Conservation (phyloP, 1,139 yeast species). For the Hanseniaspora sp. region DNA sequence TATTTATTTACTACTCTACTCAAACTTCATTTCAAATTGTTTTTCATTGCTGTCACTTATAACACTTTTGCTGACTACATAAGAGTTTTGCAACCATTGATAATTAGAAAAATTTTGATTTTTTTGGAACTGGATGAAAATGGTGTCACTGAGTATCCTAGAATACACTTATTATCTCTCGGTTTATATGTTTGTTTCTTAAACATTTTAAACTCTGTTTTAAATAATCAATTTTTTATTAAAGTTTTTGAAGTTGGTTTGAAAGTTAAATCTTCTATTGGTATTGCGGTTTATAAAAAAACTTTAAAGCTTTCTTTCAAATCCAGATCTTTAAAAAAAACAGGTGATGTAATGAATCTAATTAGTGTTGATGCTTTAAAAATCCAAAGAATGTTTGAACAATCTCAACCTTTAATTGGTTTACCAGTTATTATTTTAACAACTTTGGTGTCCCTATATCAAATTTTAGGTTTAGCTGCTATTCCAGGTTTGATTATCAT, state of each 20-base stretch:
- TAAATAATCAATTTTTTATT: constrained; percentile 44
- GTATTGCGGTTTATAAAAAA: constrained; percentile 44
- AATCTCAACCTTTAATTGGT: constrained; percentile 44
- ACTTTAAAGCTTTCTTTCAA: constrained; percentile 40
- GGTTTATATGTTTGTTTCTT: constrained; percentile 41
- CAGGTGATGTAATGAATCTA: constrained; percentile 49
- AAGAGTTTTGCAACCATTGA: constrained; percentile 47
- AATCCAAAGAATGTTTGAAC: constrained; percentile 43
- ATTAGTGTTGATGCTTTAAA: constrained; percentile 47
- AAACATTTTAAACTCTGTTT: constrained; percentile 37
- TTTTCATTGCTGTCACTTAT: constrained; percentile 35
- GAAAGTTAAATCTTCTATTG: constrained; percentile 42
- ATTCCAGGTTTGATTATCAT: constrained; percentile 47
- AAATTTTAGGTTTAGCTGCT: constrained; percentile 50
- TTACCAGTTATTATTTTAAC: constrained; percentile 49
- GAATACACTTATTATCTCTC: constrained; percentile 42
- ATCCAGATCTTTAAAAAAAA: constrained; percentile 37
- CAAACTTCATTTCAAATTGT: constrained; percentile 40
- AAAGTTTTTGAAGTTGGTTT: constrained; percentile 43
- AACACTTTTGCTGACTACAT: constrained; percentile 39
- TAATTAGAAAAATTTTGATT: constrained; percentile 39
- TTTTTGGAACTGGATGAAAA: constrained; percentile 31
- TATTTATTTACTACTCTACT: constrained; percentile 36
- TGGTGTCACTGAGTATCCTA: constrained; percentile 30
- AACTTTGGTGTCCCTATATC: constrained; percentile 46